Percentiles rank a stretch among this genome's conserved stretches.
These are phyloP conservation scores for Stentor roeselii DNA, from an alignment of 73 alveolate genomes.

Conservation along the genomic window DNA sequence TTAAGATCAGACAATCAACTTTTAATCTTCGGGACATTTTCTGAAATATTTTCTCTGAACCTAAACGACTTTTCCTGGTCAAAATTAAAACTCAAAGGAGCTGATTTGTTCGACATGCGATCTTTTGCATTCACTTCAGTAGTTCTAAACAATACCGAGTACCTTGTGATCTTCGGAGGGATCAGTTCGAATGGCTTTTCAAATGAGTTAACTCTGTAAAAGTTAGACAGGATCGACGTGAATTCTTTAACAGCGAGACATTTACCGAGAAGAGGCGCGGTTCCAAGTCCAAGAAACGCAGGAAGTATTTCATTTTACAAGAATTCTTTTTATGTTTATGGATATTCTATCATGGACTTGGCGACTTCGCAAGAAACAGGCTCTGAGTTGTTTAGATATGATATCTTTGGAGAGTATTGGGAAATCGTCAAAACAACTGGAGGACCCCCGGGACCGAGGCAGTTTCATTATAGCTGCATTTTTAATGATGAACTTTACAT, in stretches of 20 bases:
- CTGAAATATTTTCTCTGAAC: too few species aligned
- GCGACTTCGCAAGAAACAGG: too few species aligned
- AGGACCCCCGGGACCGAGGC: background rate
- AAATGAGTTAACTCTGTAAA: background rate
- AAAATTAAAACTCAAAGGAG: too few species aligned
- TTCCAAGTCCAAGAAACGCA: background rate
- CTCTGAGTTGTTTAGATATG: background rate
- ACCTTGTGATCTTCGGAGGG: background rate
- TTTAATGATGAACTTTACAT: background rate
- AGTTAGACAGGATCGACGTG: background rate
- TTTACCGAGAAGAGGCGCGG: background rate
- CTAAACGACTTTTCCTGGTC: too few species aligned
- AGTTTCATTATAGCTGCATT: background rate
- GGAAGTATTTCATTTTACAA: background rate
- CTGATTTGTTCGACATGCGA: too few species aligned
- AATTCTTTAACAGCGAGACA: background rate
- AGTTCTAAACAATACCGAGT: too few species aligned
- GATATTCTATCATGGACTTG: too few species aligned
- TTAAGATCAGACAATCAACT: too few species aligned
- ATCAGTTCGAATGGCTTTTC: background rate
- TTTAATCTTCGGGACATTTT: too few species aligned
- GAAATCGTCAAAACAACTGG: background rate
- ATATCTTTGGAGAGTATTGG: background rate
- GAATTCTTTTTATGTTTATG: background rate
- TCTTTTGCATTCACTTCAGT: too few species aligned